Percentiles rank a stretch among this genome's conserved stretches.
These are phyloP conservation scores for Echinosophora koreensis DNA, from an alignment of 306 rosid species.

Conservation along the genomic window DNA sequence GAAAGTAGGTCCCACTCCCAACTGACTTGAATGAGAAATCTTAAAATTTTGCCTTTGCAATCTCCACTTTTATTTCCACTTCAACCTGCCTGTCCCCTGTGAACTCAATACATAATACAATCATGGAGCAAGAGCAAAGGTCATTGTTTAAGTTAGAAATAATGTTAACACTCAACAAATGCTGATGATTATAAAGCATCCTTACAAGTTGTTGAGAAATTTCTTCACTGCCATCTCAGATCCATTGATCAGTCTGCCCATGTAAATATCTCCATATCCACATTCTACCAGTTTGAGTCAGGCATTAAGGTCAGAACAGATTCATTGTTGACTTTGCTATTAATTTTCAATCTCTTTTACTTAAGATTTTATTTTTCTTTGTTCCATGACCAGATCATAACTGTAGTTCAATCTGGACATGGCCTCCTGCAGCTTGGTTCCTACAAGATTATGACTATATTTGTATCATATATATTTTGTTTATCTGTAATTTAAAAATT, in stretches of 20 bases:
- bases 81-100: conserved; percentile 96
- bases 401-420: conserved; percentile 99
- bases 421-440: conserved; percentile 99
- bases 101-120: conserved; percentile 41
- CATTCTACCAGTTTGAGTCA: conserved; percentile 98
- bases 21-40: background rate
- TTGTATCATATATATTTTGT: background rate
- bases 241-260: conserved; percentile 86
- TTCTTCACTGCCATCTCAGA: conserved; percentile 96
- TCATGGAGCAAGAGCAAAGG: conserved; percentile 31
- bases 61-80: conserved; percentile 52
- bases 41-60: background rate
- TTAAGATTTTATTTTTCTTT: conserved; percentile 12
- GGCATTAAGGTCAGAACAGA: conserved; percentile 89
- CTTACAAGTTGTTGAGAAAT: conserved; percentile 93
- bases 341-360: conserved; percentile 29
- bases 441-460: conserved; percentile 87
- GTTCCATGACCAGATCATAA: conserved; percentile 79
- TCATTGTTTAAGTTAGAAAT: conserved; percentile 22
- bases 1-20: background rate
- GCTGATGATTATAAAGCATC: conserved; percentile 42
- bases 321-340: conserved; percentile 41
- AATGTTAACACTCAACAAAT: background rate
- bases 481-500: background rate
- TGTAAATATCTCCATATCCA: conserved; percentile 94